These are phyloP conservation scores for Cercospora brassicicola DNA, from an alignment of 2,329 filamentous ascomycete species.

Conservation along the genomic window DNA sequence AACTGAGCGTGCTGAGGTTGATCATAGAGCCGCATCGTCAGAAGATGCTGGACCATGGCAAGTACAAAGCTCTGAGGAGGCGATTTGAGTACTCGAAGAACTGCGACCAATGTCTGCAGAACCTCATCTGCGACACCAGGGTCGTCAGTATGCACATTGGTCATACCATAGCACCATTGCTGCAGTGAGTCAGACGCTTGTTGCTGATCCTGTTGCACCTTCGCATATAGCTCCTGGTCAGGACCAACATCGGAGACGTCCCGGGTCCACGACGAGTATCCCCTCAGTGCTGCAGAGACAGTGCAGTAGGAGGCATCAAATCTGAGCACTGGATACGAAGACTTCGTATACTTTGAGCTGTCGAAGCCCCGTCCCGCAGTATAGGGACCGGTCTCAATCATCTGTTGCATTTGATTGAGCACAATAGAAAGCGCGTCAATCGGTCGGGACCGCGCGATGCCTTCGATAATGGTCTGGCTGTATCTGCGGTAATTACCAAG, in stretches of 20 bases:
- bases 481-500: conserved; percentile 93
- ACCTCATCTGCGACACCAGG: conserved; percentile 38
- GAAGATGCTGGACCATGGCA: conserved; percentile 84
- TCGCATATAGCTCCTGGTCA: conserved; percentile 52
- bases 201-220: conserved; percentile 62
- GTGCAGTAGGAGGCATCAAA: conserved; percentile 89
- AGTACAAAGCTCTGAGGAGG: conserved; percentile 64
- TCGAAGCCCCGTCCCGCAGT: conserved; percentile 67
- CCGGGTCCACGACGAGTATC: conserved; percentile 77
- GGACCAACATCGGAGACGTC: conserved; percentile 32
- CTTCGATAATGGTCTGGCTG: conserved; percentile 82
- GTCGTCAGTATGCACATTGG: conserved; percentile 67
- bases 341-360: conserved; percentile 56
- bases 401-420: conserved; percentile 71
- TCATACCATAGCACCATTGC: conserved; percentile 69
- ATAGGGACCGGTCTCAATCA: conserved; percentile 71
- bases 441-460: conserved; percentile 76
- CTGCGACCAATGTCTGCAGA: conserved; percentile 33
- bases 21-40: conserved; percentile 76
- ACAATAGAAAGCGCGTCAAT: conserved; percentile 86
- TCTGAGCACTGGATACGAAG: conserved; percentile 69
- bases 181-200: conserved; percentile 46
- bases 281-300: conserved; percentile 83
- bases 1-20: conserved; percentile 70
- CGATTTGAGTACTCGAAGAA: conserved; percentile 35